Evolutionary conservation across 2,329 filamentous ascomycete genomes (phyloP).

Genomic region (Emergomyces africanus): DNA sequence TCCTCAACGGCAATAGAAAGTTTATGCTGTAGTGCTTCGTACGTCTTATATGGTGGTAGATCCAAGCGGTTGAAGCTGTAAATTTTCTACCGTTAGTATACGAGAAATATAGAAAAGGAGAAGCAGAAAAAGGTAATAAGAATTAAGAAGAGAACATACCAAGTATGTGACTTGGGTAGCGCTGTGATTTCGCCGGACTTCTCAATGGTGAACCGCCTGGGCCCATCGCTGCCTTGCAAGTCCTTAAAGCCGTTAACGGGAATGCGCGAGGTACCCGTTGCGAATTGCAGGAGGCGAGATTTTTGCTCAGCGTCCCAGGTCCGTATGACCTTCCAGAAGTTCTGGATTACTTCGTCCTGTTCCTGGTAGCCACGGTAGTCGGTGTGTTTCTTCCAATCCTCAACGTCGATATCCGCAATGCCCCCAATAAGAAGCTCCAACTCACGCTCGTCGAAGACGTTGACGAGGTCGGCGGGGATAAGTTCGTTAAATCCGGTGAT

Average conservation of each 20-base stretch:
- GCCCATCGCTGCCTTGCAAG: slow-evolving; percentile 90
- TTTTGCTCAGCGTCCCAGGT: slow-evolving; percentile 98
- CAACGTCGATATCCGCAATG: slow-evolving; percentile 99
- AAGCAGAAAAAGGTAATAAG: not conserved
- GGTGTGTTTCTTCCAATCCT: slow-evolving; percentile 99
- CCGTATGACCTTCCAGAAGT: slow-evolving; percentile 94
- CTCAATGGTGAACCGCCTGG: slow-evolving; percentile 92
- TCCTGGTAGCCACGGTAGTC: slow-evolving; percentile 98
- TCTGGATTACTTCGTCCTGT: slow-evolving; percentile 90
- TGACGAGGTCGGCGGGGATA: slow-evolving; percentile 90
- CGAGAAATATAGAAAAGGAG: slow-evolving; percentile 5
- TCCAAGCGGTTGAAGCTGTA: slow-evolving; percentile 91
- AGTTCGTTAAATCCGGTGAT: slow-evolving; percentile 96
- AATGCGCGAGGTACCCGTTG: slow-evolving; percentile 92
- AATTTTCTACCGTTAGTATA: slow-evolving; percentile 13
- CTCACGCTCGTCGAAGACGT: slow-evolving; percentile 97
- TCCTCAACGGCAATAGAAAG: slow-evolving; percentile 96
- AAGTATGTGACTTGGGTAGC: slow-evolving; percentile 93
- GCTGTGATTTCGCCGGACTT: slow-evolving; percentile 87
- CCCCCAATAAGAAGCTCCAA: slow-evolving; percentile 92
- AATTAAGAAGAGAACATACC: slow-evolving; percentile 47
- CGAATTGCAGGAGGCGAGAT: slow-evolving; percentile 88
- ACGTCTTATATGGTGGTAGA: slow-evolving; percentile 79
- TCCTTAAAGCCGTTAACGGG: slow-evolving; percentile 99
- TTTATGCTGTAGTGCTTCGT: slow-evolving; percentile 77